A percentile compares a stretch with the other conserved stretches of the same genome.
Conservation (phyloP, 139 green algal genomes). For the Coelastrella sp. region DNA sequence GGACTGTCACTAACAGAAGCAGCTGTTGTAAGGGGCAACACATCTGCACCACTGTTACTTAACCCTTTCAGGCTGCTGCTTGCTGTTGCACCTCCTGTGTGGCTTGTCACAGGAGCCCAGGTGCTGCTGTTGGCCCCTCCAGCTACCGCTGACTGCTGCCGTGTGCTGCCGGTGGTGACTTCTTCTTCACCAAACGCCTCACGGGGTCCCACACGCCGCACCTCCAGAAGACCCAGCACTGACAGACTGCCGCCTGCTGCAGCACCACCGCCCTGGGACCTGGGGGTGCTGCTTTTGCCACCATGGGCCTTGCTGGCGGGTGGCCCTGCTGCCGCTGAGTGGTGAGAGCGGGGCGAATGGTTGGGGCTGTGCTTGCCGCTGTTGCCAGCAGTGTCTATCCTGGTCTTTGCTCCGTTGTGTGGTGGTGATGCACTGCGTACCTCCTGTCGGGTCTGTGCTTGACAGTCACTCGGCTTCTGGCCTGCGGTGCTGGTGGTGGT, state of each 20-base stretch:
- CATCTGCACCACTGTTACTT: not conserved
- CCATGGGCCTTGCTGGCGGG: not conserved
- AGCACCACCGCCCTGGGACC: too few species aligned
- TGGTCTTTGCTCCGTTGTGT: not conserved
- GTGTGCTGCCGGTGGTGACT: not conserved
- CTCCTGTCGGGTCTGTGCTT: too few species aligned
- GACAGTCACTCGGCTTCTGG: not conserved
- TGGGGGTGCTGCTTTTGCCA: not conserved
- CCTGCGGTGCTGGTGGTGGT: not conserved
- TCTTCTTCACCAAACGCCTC: constrained; percentile 39
- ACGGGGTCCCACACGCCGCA: not conserved
- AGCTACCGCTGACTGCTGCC: constrained; percentile 24
- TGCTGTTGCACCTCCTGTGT: not conserved
- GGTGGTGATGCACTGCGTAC: too few species aligned
- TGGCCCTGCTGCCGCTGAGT: not conserved
- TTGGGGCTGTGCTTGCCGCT: not conserved
- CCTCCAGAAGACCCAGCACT: not conserved
- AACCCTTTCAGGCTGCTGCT: not conserved
- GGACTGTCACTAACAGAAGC: not conserved
- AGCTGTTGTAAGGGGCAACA: not conserved
- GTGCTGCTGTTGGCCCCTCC: not conserved
- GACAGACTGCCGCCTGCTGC: not conserved
- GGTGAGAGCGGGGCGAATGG: too few species aligned
- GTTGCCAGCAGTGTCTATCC: not conserved
- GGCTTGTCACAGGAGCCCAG: not conserved